Percentiles rank a stretch among this genome's conserved stretches.
phyloP scores from a whole-genome alignment of 148 eudicot genomes.

The Heliosperma pusillum region DNA sequence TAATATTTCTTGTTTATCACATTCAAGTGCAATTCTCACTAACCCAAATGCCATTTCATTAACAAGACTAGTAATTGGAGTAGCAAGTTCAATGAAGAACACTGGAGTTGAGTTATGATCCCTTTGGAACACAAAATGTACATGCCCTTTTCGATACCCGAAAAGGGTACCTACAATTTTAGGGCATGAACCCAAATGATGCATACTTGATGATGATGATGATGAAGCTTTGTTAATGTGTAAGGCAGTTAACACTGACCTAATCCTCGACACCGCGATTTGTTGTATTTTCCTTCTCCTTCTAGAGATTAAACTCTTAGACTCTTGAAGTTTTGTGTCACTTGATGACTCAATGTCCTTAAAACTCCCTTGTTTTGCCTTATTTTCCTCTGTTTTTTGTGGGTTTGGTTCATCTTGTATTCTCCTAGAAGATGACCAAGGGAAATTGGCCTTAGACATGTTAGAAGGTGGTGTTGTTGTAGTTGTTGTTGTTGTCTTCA shows the following conservation, averaged over 20 bases:
- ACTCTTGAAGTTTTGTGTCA: slow-evolving; percentile 10
- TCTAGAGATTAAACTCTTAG: background rate
- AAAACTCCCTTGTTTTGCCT: slow-evolving; percentile 15
- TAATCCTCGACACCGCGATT: slow-evolving; percentile 32
- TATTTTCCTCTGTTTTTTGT: slow-evolving; percentile 18
- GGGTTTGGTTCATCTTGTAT: slow-evolving; percentile 27
- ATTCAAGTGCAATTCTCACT: slow-evolving; percentile 62
- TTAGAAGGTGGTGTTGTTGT: slow-evolving; percentile 13
- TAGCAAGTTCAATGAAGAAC: slow-evolving; percentile 58
- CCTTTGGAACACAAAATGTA: slow-evolving; percentile 59
- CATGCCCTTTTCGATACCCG: slow-evolving; percentile 60
- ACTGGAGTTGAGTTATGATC: slow-evolving; percentile 47
- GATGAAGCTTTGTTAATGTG: slow-evolving; percentile 20
- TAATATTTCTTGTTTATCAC: slow-evolving; percentile 34
- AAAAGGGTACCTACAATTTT: slow-evolving; percentile 57
- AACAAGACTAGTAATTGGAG: slow-evolving; percentile 51
- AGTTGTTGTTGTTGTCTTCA: slow-evolving; percentile 19
- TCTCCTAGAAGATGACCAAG: slow-evolving; percentile 36
- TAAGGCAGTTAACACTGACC: slow-evolving; percentile 34
- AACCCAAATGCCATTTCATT: slow-evolving; percentile 69
- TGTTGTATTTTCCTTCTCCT: slow-evolving; percentile 34
- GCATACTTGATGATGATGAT: slow-evolving; percentile 9
- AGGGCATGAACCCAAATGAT: slow-evolving; percentile 29
- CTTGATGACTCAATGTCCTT: background rate
- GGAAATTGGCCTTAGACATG: slow-evolving; percentile 33